These are phyloP conservation scores for Daldinia vernicosa DNA, from an alignment of 495 filamentous ascomycete species.

Conservation along the genomic window DNA sequence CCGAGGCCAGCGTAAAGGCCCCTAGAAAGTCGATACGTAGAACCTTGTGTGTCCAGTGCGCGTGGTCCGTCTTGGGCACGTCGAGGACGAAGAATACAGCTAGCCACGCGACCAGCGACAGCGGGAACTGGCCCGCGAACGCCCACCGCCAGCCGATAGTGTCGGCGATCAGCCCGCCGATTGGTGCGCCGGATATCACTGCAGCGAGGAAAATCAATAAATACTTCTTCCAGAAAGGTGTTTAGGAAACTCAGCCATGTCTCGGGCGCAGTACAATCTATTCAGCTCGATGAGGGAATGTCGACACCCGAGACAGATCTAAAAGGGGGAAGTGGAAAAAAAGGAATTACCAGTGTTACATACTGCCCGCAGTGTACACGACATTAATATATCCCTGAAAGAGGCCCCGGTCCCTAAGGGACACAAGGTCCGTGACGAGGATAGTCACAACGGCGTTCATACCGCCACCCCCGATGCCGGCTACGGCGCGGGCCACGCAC, in stretches of 20 bases:
- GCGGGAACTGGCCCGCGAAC: conserved; percentile 75
- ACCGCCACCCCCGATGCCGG: conserved; percentile 82
- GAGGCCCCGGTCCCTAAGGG: conserved; percentile 77
- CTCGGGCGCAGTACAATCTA: not conserved
- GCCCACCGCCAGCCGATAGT: conserved; percentile 86
- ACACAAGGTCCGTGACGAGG: conserved; percentile 78
- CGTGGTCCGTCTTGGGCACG: conserved; percentile 63
- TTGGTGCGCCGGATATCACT: conserved; percentile 72
- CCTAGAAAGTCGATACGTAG: conserved; percentile 82
- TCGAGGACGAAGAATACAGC: conserved; percentile 70
- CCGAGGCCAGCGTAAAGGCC: conserved; percentile 72
- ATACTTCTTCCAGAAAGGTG: not conserved
- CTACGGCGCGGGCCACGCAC: conserved; percentile 69
- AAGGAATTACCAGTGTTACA: not conserved
- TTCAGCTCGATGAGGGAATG: not conserved
- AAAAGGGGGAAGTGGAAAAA: not conserved
- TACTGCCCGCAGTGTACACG: conserved; percentile 71
- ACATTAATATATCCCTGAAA: conserved; percentile 89
- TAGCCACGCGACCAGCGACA: conserved; percentile 73
- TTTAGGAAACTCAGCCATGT: not conserved
- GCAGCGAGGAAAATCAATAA: not conserved
- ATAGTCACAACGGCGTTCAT: conserved; percentile 86
- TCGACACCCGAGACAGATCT: not conserved
- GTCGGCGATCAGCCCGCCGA: conserved; percentile 81
- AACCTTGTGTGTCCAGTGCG: conserved; percentile 60